Evolutionary conservation across 208 protist genomes (phyloP).

Genomic region (Spongospora subterranea): DNA sequence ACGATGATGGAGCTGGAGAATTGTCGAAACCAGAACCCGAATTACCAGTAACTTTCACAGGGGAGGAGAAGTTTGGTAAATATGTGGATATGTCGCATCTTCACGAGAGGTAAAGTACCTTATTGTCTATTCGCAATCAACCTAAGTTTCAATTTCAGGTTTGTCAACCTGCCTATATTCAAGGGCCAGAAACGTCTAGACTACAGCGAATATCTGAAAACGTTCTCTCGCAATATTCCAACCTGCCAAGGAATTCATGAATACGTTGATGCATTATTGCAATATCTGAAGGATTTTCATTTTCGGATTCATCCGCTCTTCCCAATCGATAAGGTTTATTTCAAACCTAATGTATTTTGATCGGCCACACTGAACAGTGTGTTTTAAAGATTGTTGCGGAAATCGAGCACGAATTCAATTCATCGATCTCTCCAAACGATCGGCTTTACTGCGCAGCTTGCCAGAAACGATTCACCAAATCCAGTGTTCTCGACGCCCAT

Average conservation of each 20-base stretch:
- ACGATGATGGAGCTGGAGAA: background rate
- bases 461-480: background rate
- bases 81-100: conserved; percentile 67
- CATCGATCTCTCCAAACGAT: background rate
- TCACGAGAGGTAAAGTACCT: conserved; percentile 40
- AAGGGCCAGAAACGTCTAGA: conserved; percentile 31
- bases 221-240: background rate
- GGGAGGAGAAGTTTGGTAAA: conserved; percentile 69
- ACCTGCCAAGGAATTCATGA: background rate
- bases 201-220: background rate
- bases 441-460: background rate
- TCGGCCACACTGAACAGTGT: no score
- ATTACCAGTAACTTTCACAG: conserved; percentile 67
- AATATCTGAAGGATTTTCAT: conserved; percentile 36
- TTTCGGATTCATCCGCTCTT: background rate
- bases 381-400: background rate
- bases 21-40: conserved; percentile 5
- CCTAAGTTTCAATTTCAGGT: background rate
- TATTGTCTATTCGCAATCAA: background rate
- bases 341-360: background rate
- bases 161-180: conserved; percentile 33
- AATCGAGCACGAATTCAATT: conserved; percentile 11
- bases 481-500: background rate
- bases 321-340: background rate
- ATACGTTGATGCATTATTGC: conserved; percentile 7